Conservation (phyloP, 192 early-diverging fungal species). For the Mortierella hygrophila region DNA sequence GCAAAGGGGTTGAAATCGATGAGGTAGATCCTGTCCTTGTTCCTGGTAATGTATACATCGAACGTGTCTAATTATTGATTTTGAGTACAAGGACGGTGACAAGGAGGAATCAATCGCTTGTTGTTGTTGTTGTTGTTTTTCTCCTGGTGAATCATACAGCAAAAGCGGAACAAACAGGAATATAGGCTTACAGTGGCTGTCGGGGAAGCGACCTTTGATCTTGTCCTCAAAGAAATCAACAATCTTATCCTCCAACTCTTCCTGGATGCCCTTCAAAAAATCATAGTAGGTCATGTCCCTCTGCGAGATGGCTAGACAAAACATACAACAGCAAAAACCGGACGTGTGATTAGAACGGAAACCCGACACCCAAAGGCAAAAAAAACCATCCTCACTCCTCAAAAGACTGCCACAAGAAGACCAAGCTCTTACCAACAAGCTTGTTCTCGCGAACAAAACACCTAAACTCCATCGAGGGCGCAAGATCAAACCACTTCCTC, state of each 20-base stretch:
- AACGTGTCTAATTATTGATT: slow-evolving; percentile 75
- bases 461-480: slow-evolving; percentile 95
- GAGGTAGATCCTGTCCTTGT: slow-evolving; percentile 73
- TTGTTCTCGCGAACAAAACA: slow-evolving; percentile 87
- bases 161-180: slow-evolving; percentile 2
- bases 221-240: slow-evolving; percentile 74
- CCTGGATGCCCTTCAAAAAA: slow-evolving; percentile 74
- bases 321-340: neutral
- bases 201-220: slow-evolving; percentile 73
- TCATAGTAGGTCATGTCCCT: slow-evolving; percentile 89
- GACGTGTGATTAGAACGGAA: neutral
- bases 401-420: neutral
- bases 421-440: slow-evolving; percentile 72
- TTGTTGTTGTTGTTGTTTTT: neutral
- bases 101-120: neutral
- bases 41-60: slow-evolving; percentile 87
- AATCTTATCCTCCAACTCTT: slow-evolving; percentile 71
- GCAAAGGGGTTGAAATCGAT: slow-evolving; percentile 95
- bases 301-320: slow-evolving; percentile 77
- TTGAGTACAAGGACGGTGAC: neutral
- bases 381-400: too few relatives aligned
- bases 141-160: neutral
- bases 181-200: slow-evolving; percentile 71
- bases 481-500: slow-evolving; percentile 90
- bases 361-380: neutral